phyloP scores from a whole-genome alignment of 805 yeast species.

The Candida hungchunana region DNA sequence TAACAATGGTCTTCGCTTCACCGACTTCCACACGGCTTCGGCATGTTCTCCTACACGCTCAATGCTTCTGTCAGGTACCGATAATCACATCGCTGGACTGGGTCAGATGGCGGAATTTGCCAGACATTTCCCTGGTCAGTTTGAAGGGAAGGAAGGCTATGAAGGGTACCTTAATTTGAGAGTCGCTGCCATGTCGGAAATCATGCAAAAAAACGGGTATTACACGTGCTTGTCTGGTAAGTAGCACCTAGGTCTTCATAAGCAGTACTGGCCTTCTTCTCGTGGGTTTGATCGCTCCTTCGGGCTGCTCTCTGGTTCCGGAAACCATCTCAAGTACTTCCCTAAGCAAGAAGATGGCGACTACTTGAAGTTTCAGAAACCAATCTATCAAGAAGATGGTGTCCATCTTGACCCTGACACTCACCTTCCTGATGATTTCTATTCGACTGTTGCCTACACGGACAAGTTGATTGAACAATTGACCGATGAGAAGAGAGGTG shows the following conservation, averaged over 20 bases:
- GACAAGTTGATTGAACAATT: slow-evolving; percentile 38
- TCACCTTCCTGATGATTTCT: slow-evolving; percentile 43
- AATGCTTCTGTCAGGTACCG: slow-evolving; percentile 57
- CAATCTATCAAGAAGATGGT: slow-evolving; percentile 28
- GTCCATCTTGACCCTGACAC: slow-evolving; percentile 5
- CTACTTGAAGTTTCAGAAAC: slow-evolving; percentile 6
- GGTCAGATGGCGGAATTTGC: slow-evolving; percentile 55
- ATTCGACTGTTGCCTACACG: slow-evolving; percentile 42
- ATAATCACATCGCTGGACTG: slow-evolving; percentile 56
- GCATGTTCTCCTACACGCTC: slow-evolving; percentile 66
- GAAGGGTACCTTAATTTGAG: slow-evolving; percentile 49
- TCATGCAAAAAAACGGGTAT: slow-evolving; percentile 40
- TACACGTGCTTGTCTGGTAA: slow-evolving; percentile 54
- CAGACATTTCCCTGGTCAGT: slow-evolving; percentile 31
- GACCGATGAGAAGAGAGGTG: slow-evolving; percentile 29
- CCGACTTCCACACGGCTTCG: slow-evolving; percentile 59
- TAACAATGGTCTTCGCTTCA: slow-evolving; percentile 41
- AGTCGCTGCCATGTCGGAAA: slow-evolving; percentile 52
- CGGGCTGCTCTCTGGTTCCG: slow-evolving; percentile 51
- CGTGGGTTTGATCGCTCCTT: slow-evolving; percentile 50
- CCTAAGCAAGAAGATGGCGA: slow-evolving; percentile 8
- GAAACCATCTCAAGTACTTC: slow-evolving; percentile 45
- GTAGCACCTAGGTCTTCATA: slow-evolving; percentile 53
- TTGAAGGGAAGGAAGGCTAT: slow-evolving; percentile 47
- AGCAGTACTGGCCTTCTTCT: slow-evolving; percentile 44